These are phyloP conservation scores for Lodderomyces oxycetoniae DNA, from an alignment of 1,139 yeast genomes.

Conservation along the genomic window DNA sequence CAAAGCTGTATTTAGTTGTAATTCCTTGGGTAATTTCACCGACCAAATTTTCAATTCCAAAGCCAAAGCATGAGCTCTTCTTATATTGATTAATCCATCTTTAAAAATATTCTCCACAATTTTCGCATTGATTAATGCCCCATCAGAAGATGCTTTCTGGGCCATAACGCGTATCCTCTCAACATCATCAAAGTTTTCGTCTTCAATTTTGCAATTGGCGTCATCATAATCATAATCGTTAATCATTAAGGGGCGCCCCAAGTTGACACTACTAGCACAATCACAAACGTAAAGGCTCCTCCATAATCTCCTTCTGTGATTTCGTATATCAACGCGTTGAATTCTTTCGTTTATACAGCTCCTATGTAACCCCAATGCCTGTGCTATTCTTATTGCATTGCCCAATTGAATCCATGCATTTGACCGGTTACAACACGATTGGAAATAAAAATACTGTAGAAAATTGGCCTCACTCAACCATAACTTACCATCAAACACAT, in stretches of 20 bases:
- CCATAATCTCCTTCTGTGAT: conserved; percentile 33
- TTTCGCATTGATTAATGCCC: conserved; percentile 24
- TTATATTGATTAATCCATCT: conserved; percentile 29
- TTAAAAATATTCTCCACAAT: conserved; percentile 29
- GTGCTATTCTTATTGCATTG: conserved; percentile 54
- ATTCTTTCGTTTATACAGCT: conserved; percentile 43
- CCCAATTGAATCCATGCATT: conserved; percentile 33
- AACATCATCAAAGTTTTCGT: conserved; percentile 6
- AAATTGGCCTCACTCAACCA: conserved; percentile 41
- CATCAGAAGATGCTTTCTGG: conserved; percentile 13
- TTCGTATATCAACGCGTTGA: conserved; percentile 25
- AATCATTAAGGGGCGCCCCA: conserved; percentile 41
- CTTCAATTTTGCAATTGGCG: conserved; percentile 6
- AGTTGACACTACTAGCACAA: conserved; percentile 30
- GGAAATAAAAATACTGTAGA: conserved; percentile 33
- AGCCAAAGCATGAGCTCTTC: conserved; percentile 33
- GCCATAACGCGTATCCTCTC: conserved; percentile 11
- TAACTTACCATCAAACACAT: conserved; percentile 34
- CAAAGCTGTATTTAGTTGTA: conserved; percentile 12
- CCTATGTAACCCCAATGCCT: conserved; percentile 62
- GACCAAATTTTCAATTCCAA: conserved; percentile 38
- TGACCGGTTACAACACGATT: conserved; percentile 32
- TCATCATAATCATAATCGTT: conserved; percentile 41
- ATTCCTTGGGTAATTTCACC: conserved; percentile 24
- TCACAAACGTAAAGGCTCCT: conserved; percentile 39